Conservation (phyloP, 73 alveolate genomes). For the Symbiodinium pilosum region DNA sequence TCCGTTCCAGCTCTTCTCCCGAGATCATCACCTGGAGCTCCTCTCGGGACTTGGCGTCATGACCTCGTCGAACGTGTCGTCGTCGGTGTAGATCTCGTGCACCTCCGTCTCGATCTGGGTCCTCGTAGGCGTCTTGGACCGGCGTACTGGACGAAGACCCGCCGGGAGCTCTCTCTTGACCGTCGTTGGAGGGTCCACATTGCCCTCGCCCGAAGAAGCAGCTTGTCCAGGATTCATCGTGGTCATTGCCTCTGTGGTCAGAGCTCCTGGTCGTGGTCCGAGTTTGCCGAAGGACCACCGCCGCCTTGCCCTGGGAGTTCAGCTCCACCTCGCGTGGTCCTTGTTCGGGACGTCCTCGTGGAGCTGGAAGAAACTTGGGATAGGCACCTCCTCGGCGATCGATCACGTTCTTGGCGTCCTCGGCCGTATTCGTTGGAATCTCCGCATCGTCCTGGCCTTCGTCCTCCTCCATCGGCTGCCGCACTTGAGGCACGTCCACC, state of each 20-base stretch:
- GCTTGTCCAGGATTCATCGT: not conserved
- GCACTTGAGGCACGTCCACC: constrained; percentile 5
- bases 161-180: not conserved
- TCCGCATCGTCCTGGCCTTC: not conserved
- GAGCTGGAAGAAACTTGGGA: not conserved
- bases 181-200: not conserved
- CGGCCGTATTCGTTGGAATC: not conserved
- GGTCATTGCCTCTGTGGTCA: not conserved
- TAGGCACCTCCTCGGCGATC: not conserved
- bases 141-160: not conserved
- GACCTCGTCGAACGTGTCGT: not conserved
- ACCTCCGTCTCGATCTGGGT: not conserved
- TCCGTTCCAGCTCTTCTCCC: not conserved
- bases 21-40: no score
- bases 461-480: not conserved
- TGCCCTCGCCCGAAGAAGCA: not conserved
- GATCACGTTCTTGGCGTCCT: not conserved
- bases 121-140: not conserved
- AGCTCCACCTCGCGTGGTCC: not conserved
- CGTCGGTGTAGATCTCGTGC: not conserved
- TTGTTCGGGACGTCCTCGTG: not conserved
- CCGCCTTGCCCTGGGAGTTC: not conserved
- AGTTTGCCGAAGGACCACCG: not conserved
- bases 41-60: not conserved
- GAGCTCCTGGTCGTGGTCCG: not conserved